These are phyloP conservation scores for Sporisorium exsertum DNA, from an alignment of 1,284 basidiomycete species.

Conservation along the genomic window DNA sequence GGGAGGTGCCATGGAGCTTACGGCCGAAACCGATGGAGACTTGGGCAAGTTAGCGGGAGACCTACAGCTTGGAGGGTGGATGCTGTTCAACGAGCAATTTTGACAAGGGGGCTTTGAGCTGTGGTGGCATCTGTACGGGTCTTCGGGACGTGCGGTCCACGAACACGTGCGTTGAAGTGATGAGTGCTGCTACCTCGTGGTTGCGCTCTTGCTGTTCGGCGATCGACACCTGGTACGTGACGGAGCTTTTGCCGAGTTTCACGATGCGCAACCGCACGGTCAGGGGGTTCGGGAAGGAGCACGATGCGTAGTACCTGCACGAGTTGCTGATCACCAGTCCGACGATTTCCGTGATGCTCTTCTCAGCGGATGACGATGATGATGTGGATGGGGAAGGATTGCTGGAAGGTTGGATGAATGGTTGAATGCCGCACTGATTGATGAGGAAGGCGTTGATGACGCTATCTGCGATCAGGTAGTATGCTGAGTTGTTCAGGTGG, in stretches of 20 bases:
- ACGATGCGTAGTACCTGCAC: constrained; percentile 49
- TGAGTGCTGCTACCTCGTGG: constrained; percentile 35
- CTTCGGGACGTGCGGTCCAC: constrained; percentile 39
- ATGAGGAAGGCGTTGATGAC: constrained; percentile 54
- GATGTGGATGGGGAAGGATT: not conserved
- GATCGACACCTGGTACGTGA: constrained; percentile 52
- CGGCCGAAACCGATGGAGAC: too few species aligned
- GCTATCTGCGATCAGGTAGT: constrained; percentile 52
- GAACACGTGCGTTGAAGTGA: constrained; percentile 55
- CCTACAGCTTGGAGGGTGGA: constrained; percentile 21
- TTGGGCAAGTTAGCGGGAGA: not conserved
- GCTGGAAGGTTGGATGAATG: constrained; percentile 24
- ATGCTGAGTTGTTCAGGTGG: constrained; percentile 56
- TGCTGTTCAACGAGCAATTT: constrained; percentile 13
- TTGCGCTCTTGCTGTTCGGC: constrained; percentile 1
- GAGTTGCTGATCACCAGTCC: constrained; percentile 52
- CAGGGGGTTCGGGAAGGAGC: constrained; percentile 46
- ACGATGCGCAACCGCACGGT: constrained; percentile 33
- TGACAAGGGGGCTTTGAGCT: constrained; percentile 7
- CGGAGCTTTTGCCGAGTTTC: constrained; percentile 43
- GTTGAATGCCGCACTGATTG: constrained; percentile 43
- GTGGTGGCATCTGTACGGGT: constrained; percentile 38
- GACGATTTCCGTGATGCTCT: constrained; percentile 22
- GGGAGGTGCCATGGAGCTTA: too few species aligned
- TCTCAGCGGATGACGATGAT: constrained; percentile 2